Conservation (phyloP, 2,329 filamentous ascomycete genomes). For the Phaeoacremonium minimum region DNA sequence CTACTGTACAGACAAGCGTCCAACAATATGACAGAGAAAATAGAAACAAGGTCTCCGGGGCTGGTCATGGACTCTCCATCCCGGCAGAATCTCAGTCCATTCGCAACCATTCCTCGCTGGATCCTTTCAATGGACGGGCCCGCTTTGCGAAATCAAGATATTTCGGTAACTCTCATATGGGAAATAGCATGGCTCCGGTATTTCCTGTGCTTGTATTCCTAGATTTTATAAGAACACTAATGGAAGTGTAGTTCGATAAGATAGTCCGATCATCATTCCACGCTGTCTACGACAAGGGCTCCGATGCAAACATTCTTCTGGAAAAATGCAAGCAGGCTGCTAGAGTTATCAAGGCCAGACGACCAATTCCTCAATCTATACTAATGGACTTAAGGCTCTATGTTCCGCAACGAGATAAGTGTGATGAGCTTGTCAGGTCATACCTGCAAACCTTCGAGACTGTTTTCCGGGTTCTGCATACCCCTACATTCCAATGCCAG, state of each 20-base stretch:
- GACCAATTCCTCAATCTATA: conserved; percentile 28
- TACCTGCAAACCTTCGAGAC: conserved; percentile 55
- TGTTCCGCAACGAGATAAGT: conserved; percentile 31
- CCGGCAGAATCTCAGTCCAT: no score
- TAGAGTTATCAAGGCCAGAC: conserved; percentile 8
- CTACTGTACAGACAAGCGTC: no score
- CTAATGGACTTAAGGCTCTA: conserved; percentile 31
- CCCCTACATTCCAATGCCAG: conserved; percentile 50
- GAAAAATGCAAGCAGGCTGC: not conserved
- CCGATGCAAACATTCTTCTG: not conserved
- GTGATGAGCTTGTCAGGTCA: conserved; percentile 45
- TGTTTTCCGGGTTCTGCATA: conserved; percentile 51
- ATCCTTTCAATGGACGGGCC: not conserved
- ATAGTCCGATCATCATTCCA: not conserved
- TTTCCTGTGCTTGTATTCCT: not conserved
- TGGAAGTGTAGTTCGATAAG: not conserved
- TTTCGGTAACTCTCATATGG: not conserved
- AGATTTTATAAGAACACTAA: not conserved
- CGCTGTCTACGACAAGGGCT: not conserved
- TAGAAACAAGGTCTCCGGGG: no score
- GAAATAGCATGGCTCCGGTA: not conserved
- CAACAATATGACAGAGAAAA: no score
- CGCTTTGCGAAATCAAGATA: not conserved
- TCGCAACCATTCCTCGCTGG: no score
- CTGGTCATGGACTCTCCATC: no score